Evolutionary conservation across 1,284 basidiomycete genomes (phyloP), one percentile per base, ranked within the genome.

Genomic region (Malassezia yamatoensis): DNA sequence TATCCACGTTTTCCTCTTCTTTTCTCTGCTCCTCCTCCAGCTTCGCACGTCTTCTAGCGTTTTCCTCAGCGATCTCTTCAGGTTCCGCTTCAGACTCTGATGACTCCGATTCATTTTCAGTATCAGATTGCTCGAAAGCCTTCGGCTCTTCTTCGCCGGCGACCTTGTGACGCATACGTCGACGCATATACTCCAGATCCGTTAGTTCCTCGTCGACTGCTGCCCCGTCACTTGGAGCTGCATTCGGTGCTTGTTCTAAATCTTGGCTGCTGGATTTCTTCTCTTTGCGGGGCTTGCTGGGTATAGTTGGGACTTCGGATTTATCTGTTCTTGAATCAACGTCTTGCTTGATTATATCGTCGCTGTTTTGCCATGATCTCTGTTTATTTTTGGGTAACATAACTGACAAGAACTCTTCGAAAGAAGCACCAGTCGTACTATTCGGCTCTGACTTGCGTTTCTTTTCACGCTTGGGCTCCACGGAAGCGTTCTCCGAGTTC

Each of bases 1-100:
- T 83, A 61, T 62, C 66, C 45, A 64, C 60, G 40, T 58, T 80
- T 45, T 78, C 76, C 18, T 68, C 63, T 13, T 67, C 67, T 39
- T 62, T 59, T 20, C 53, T 51, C 29, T 61, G 61, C 18, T 58
- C 59, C n/a, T 53, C 49, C 20, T 68, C 67, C 15, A 59, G 59
- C 33, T 54, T 62, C 46, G 36, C 35, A 24, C 56, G 63, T 35
- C 61, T 51, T 24, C 42, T 50, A 21, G 65, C 45, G 8, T 49
- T 13, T 20, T 49, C 53, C 21, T 53, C 51, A 2, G 53, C 54
- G 13, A 51, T 42, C 13, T 67, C 62, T 21, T 63, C 57, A 0
- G 52, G 53, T 7, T 51, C 57, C 12, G 65, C 13, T 11, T 55
- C 47, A 13, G 66, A 60, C 18, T 63, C 57, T 11, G 66, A 61